These are phyloP conservation scores for Dipteronia sinensis DNA, from an alignment of 345 rosid species.

Conservation along the genomic window DNA sequence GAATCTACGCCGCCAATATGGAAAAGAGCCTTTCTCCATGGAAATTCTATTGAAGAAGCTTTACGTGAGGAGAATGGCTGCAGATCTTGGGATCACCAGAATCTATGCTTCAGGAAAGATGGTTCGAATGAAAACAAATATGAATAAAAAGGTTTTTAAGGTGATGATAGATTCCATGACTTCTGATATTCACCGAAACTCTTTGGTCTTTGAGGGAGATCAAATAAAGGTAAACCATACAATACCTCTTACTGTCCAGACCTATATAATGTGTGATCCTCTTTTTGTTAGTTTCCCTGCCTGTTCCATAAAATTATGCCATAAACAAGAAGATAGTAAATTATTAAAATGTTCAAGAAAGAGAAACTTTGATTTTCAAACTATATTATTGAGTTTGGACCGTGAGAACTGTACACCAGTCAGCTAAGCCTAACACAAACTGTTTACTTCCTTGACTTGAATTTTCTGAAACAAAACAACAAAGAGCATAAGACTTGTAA, in stretches of 20 bases:
- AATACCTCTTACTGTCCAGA: slow-evolving; percentile 15
- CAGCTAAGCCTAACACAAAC: background rate
- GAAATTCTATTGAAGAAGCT: slow-evolving; percentile 86
- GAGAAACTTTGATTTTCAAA: background rate
- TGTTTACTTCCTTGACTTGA: background rate
- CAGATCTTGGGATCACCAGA: slow-evolving; percentile 85
- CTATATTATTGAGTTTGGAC: background rate
- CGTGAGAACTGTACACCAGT: background rate
- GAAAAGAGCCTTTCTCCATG: slow-evolving; percentile 93
- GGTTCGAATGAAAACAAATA: slow-evolving; percentile 84
- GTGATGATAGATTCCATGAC: slow-evolving; percentile 76
- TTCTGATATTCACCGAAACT: slow-evolving; percentile 65
- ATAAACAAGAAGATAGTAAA: background rate
- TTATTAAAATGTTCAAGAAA: background rate
- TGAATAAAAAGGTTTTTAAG: slow-evolving; percentile 80
- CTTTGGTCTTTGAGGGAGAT: slow-evolving; percentile 63
- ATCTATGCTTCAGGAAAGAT: slow-evolving; percentile 81
- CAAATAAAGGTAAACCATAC: slow-evolving; percentile 66
- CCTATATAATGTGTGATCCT: background rate
- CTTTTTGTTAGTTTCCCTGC: background rate
- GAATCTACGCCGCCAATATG: slow-evolving; percentile 76
- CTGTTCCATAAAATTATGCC: background rate
- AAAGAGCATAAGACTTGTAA: background rate
- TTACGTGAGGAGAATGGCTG: slow-evolving; percentile 93
- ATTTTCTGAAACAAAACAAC: background rate